phyloP scores from a whole-genome alignment of 176 grass and related monocot species.

The Rhynchospora tenuis region DNA sequence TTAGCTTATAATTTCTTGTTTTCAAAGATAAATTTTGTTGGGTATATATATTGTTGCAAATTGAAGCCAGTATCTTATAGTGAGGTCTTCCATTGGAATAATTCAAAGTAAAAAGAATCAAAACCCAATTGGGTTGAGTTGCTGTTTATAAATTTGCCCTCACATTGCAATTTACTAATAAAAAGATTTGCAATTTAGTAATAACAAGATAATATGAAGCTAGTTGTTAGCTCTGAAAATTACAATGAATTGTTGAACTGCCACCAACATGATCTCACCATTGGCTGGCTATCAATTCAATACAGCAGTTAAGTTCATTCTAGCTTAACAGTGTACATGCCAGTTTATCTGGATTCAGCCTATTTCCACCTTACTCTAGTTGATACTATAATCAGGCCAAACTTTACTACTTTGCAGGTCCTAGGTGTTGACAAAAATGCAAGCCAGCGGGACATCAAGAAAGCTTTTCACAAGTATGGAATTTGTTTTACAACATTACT shows the following conservation, averaged over 20 bases:
- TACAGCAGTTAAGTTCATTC: background rate
- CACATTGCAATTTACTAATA: background rate
- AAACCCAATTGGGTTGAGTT: background rate
- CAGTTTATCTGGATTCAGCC: background rate
- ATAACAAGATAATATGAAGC: background rate
- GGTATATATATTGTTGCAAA: background rate
- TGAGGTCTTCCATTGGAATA: background rate
- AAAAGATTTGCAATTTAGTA: background rate
- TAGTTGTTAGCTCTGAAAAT: background rate
- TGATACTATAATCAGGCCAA: background rate
- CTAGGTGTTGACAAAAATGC: conserved; percentile 94
- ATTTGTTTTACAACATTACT: background rate
- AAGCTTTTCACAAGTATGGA: conserved; percentile 93
- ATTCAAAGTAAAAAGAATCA: background rate
- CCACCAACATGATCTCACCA: background rate
- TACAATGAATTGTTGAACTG: background rate
- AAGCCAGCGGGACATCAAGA: conserved; percentile 87
- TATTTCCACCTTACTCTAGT: background rate
- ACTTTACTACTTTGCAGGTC: conserved; percentile 43
- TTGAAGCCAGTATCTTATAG: background rate
- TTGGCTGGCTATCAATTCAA: background rate
- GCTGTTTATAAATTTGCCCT: background rate
- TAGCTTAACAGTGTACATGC: background rate
- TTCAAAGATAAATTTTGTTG: background rate
- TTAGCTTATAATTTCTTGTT: background rate